These are phyloP conservation scores for Rhododendron vialii DNA, from an alignment of 148 eudicot genomes.

Conservation along the genomic window DNA sequence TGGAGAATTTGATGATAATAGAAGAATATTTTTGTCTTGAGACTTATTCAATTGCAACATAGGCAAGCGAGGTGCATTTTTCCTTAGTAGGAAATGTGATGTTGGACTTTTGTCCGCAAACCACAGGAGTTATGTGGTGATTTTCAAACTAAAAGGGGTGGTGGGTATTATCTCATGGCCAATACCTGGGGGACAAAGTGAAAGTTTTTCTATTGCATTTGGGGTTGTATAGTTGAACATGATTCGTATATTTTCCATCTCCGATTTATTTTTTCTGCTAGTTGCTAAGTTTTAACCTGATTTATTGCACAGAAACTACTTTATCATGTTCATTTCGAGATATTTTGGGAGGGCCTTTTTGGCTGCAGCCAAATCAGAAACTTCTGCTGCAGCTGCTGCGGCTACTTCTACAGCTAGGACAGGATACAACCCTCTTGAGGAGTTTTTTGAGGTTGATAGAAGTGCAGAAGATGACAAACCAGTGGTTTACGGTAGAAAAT, in stretches of 20 bases:
- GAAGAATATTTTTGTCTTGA: too few relatives aligned
- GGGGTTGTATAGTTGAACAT: background rate
- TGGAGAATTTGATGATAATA: too few relatives aligned
- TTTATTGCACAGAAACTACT: background rate
- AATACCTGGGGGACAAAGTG: background rate
- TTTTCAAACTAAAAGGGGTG: background rate
- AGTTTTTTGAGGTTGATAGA: slow-evolving; percentile 57
- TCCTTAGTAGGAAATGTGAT: background rate
- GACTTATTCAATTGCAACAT: background rate
- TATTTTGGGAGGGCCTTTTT: slow-evolving; percentile 42
- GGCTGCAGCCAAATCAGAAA: slow-evolving; percentile 40
- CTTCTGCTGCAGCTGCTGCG: slow-evolving; percentile 36
- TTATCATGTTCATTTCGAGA: slow-evolving; percentile 37
- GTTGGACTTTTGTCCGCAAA: background rate
- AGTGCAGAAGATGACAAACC: slow-evolving; percentile 59
- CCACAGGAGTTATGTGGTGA: background rate
- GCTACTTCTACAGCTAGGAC: slow-evolving; percentile 34
- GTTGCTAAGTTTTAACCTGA: background rate
- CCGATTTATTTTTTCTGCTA: background rate
- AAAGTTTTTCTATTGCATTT: background rate
- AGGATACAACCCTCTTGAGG: slow-evolving; percentile 49
- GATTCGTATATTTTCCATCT: background rate
- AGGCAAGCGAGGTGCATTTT: background rate
- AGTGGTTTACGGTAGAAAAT: slow-evolving; percentile 43
- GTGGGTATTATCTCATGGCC: background rate